Percentiles rank a stretch among this genome's conserved stretches.
These are phyloP conservation scores for Cercospora beticola DNA, from an alignment of 2,329 filamentous ascomycete species.

Conservation along the genomic window DNA sequence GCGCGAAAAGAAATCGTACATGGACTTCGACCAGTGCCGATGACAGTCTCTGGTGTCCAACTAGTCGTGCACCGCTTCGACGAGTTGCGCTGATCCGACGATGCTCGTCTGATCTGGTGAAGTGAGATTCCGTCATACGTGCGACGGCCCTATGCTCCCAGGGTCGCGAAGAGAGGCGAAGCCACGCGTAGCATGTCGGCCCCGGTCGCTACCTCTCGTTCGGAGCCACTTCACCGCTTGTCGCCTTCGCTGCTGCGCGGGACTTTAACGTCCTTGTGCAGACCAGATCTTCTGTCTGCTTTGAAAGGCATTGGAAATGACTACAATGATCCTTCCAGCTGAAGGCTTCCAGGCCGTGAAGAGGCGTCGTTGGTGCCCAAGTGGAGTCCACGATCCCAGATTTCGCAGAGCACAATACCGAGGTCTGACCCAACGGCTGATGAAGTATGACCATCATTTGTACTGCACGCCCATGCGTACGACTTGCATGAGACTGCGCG, in stretches of 20 bases:
- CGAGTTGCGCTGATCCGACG: neutral
- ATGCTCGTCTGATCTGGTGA: neutral
- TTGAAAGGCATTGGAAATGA: neutral
- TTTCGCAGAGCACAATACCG: neutral
- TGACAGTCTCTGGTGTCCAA: neutral
- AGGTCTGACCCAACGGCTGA: neutral
- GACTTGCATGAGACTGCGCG: neutral
- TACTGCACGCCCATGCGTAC: neutral
- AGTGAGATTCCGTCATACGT: neutral
- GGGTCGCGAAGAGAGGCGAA: neutral
- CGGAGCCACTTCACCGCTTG: neutral
- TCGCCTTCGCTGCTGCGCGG: neutral
- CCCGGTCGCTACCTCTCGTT: neutral
- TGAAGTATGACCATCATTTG: neutral
- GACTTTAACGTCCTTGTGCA: neutral
- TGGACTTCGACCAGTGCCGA: neutral
- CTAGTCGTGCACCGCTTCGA: neutral
- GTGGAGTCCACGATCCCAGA: neutral
- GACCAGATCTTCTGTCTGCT: neutral
- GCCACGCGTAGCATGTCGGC: neutral
- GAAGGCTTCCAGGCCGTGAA: neutral
- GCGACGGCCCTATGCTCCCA: neutral
- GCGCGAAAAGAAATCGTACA: neutral
- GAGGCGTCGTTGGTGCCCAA: neutral
- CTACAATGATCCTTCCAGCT: neutral